Conservation (phyloP, 2,329 filamentous ascomycete genomes). For the Colletotrichum incanum region DNA sequence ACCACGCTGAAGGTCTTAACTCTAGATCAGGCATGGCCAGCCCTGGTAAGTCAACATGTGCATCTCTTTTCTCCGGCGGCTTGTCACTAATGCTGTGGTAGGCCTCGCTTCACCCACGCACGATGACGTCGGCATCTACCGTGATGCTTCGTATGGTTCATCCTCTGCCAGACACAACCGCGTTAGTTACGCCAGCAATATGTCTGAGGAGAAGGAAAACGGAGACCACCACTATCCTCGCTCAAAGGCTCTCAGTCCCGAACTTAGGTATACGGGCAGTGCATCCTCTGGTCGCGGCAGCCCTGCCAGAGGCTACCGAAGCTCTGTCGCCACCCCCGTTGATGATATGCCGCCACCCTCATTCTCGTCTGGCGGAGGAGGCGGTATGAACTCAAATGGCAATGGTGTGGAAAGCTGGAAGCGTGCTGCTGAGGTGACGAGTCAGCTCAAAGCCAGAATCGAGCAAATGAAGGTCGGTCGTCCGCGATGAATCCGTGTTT, state of each 20-base stretch:
- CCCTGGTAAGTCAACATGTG: conserved; percentile 45
- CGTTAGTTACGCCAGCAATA: conserved; percentile 75
- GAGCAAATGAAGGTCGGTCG: conserved; percentile 92
- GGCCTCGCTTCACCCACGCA: conserved; percentile 66
- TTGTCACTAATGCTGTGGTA: conserved; percentile 41
- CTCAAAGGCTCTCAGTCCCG: conserved; percentile 68
- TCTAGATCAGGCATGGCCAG: conserved; percentile 47
- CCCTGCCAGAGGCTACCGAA: conserved; percentile 70
- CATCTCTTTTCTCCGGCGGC: not conserved
- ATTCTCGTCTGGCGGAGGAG: conserved; percentile 38
- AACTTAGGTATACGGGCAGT: conserved; percentile 67
- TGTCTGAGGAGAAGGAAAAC: conserved; percentile 86
- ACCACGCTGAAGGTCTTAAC: conserved; percentile 70
- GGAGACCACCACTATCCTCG: conserved; percentile 65
- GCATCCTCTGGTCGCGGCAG: conserved; percentile 72
- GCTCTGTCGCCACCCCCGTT: conserved; percentile 46
- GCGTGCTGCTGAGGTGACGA: conserved; percentile 96
- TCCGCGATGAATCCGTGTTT: not conserved
- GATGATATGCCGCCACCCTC: conserved; percentile 37
- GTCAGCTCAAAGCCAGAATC: conserved; percentile 96
- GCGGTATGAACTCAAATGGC: conserved; percentile 50
- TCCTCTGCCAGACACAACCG: conserved; percentile 61
- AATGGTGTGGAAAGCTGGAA: conserved; percentile 94
- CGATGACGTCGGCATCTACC: conserved; percentile 74
- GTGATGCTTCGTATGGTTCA: conserved; percentile 59